Conservation (phyloP, 768 basidiomycete genomes). For the Coprinopsis strossmayeri region DNA sequence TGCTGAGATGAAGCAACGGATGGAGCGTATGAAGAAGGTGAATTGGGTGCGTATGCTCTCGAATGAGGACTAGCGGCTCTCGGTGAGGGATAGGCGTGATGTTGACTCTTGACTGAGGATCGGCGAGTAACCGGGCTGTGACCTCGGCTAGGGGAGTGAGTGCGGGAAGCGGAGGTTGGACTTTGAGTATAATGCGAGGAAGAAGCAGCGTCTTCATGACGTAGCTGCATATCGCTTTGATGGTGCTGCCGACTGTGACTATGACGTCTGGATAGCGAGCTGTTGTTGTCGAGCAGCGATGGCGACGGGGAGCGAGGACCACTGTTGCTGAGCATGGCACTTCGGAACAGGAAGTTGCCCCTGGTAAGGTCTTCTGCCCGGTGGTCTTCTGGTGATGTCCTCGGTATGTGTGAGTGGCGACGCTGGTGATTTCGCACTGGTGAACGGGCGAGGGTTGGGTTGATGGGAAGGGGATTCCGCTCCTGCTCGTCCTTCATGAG, state of each 20-base stretch:
- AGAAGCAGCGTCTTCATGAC: background rate
- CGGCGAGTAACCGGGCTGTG: conserved; percentile 6
- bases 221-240: background rate
- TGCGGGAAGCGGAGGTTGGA: background rate
- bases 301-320: conserved; percentile 9
- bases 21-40: background rate
- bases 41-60: too few relatives aligned
- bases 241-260: conserved; percentile 4
- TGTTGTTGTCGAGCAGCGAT: background rate
- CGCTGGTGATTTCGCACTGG: conserved; percentile 7
- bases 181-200: background rate
- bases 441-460: background rate
- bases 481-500: conserved; percentile 11
- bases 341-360: conserved; percentile 12
- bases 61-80: background rate
- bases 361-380: conserved; percentile 8
- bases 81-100: background rate
- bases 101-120: conserved; percentile 7
- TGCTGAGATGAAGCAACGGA: background rate
- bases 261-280: background rate
- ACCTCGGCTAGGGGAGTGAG: background rate
- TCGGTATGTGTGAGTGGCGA: conserved; percentile 10
- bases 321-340: conserved; percentile 5
- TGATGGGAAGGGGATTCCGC: conserved; percentile 6
- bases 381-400: conserved; percentile 2